Evolutionary conservation across 2,329 filamentous ascomycete species (phyloP).

Genomic region (Aquanectria penicillioides): DNA sequence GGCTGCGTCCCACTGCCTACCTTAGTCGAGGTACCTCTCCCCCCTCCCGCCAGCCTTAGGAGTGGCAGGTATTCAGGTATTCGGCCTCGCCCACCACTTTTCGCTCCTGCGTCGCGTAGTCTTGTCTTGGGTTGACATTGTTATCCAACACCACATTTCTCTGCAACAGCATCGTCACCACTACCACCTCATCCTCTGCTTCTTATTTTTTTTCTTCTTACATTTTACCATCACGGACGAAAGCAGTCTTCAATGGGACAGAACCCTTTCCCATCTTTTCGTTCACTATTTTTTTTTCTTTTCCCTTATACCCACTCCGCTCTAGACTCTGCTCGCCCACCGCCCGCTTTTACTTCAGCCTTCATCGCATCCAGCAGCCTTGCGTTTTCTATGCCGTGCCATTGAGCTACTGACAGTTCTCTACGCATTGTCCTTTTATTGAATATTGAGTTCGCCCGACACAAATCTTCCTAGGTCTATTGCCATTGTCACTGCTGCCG

Average conservation of each 20-base stretch:
- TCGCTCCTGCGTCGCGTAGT: background rate
- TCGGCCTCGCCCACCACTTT: conserved; percentile 2
- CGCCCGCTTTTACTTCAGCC: background rate
- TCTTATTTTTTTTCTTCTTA: background rate
- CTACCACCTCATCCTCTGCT: background rate
- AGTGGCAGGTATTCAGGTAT: conserved; percentile 1
- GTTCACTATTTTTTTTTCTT: background rate
- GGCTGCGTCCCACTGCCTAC: background rate
- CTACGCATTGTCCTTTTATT: background rate
- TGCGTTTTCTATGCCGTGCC: background rate
- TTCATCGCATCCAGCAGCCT: background rate
- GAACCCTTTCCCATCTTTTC: background rate
- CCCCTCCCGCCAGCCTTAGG: background rate
- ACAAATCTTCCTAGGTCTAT: background rate
- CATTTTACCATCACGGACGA: background rate
- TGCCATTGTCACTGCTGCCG: background rate
- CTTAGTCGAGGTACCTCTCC: conserved; percentile 7
- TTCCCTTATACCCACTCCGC: background rate
- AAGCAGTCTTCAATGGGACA: no score
- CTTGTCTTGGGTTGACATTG: background rate
- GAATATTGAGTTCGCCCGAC: background rate
- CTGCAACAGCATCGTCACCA: background rate
- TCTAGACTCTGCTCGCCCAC: no score
- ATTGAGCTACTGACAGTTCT: background rate
- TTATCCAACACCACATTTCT: conserved; percentile 1